phyloP scores from a whole-genome alignment of 805 yeast species.

The Ogataea thermomethanolica region DNA sequence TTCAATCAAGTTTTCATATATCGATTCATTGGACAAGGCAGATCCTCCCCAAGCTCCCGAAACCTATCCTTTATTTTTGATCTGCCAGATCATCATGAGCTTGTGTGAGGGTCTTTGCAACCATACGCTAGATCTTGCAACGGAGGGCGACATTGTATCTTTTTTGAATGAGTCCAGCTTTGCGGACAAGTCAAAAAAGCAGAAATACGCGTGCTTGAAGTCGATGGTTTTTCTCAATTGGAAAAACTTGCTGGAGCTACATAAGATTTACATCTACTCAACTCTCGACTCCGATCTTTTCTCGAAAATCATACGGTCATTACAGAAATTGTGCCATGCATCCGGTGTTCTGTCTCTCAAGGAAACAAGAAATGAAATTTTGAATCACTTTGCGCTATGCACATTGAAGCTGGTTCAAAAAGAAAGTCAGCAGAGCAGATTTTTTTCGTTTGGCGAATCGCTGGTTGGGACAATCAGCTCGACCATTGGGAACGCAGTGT shows the following conservation, averaged over 20 bases:
- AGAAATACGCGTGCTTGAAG: constrained; percentile 18
- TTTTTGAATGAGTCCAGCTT: constrained; percentile 25
- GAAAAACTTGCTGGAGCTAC: constrained; percentile 40
- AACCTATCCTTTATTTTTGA: constrained; percentile 58
- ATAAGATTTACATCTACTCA: constrained; percentile 55
- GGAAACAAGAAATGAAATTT: constrained; percentile 54
- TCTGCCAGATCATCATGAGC: constrained; percentile 48
- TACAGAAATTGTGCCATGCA: constrained; percentile 79
- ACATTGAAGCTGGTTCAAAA: constrained; percentile 40
- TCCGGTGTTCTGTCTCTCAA: constrained; percentile 68
- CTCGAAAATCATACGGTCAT: constrained; percentile 61
- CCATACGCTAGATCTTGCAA: constrained; percentile 43
- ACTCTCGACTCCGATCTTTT: constrained; percentile 69
- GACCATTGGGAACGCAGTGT: constrained; percentile 37
- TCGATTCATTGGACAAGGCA: constrained; percentile 76
- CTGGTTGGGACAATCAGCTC: constrained; percentile 50
- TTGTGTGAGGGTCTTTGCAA: constrained; percentile 69
- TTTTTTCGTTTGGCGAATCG: constrained; percentile 46
- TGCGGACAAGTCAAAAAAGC: constrained; percentile 6
- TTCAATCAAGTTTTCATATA: constrained; percentile 47
- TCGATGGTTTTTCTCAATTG: constrained; percentile 36
- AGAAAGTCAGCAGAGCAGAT: constrained; percentile 31
- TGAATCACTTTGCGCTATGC: constrained; percentile 43
- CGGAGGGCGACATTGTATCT: constrained; percentile 15
- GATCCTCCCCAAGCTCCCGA: constrained; percentile 71